Evolutionary conservation across 768 basidiomycete species (phyloP), one percentile per base, ranked within the genome.

Genomic region (Suillus spraguei): DNA sequence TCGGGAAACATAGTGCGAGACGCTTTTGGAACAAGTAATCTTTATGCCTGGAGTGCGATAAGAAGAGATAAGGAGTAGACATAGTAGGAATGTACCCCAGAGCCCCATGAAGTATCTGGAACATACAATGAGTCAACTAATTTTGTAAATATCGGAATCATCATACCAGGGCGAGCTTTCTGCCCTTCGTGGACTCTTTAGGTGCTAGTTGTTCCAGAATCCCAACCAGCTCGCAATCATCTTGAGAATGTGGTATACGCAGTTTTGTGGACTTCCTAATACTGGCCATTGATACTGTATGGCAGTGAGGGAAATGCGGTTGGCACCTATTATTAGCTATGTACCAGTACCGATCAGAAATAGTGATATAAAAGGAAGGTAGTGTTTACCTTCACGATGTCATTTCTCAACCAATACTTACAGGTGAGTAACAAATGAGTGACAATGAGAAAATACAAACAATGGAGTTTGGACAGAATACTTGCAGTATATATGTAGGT

Each of bases 21-120:
- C 83, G 85, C 70, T 87, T 88, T 74, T 90, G 89, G 79, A 89
- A 93, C 55, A 94, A 73, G 76, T 94, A 94, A 71, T 94, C 89
- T 69, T 93, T 93, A 74, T 94, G 92, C 69, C 92, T 94, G 74
- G 55, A 69, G 55, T 22, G 52, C 55, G 36, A 42, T 47, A 4
- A 36, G 24, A 5, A 7, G 39, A 11, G 35, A 60, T 24, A 22
- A n/a, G 32, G 38, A 4, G 33, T 38, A 36, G 54, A 5, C 36
- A 39, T 46, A 22, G 33, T 14, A 33, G 44, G 56, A 52, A 69
- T 83, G 75, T 72, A 90, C 92, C 92, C 92, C 82, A 91, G 81
- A 32, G 86, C 81, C 55, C 92, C 92, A 73, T 94, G 92, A 7
- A 93, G 76, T 66, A 94, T 89, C 92, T 94, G 70, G 49, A 59